Evolutionary conservation across 108 stramenopile genomes (phyloP).

Genomic region (Nitzschia sp.): DNA sequence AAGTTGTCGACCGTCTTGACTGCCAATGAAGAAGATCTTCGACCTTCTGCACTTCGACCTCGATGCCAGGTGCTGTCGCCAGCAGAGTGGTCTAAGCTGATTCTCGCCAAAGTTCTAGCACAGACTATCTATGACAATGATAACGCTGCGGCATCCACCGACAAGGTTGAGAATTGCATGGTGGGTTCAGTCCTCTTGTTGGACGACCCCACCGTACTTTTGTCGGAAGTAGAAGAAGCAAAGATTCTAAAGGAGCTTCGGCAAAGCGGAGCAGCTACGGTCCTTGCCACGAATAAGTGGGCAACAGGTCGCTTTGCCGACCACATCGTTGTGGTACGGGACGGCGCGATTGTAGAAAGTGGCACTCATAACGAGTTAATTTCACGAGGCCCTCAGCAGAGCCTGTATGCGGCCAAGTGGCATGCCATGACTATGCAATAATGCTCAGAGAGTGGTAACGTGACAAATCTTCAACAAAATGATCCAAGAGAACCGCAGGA

Average conservation of each 20-base stretch:
- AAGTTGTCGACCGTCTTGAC: constrained; percentile 79
- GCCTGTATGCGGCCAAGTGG: constrained; percentile 85
- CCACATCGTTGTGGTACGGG: constrained; percentile 71
- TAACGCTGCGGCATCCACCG: constrained; percentile 51
- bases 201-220: constrained; percentile 73
- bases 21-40: constrained; percentile 79
- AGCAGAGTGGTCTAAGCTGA: constrained; percentile 82
- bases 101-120: constrained; percentile 73
- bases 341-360: constrained; percentile 81
- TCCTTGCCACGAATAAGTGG: constrained; percentile 80
- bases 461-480: too few species aligned
- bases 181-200: constrained; percentile 80
- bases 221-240: constrained; percentile 80
- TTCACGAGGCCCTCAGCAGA: constrained; percentile 73
- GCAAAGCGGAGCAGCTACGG: constrained; percentile 74
- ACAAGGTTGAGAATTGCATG: constrained; percentile 64
- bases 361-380: constrained; percentile 84
- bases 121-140: constrained; percentile 83
- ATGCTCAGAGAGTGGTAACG: neutral
- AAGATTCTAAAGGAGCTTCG: constrained; percentile 64
- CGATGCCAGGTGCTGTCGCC: constrained; percentile 66
- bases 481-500: too few species aligned
- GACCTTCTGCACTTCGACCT: constrained; percentile 62
- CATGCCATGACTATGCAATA: constrained; percentile 68
- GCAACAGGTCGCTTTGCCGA: constrained; percentile 83